phyloP scores from a whole-genome alignment of 2,329 filamentous ascomycete species.

The Botrytis medusae region DNA sequence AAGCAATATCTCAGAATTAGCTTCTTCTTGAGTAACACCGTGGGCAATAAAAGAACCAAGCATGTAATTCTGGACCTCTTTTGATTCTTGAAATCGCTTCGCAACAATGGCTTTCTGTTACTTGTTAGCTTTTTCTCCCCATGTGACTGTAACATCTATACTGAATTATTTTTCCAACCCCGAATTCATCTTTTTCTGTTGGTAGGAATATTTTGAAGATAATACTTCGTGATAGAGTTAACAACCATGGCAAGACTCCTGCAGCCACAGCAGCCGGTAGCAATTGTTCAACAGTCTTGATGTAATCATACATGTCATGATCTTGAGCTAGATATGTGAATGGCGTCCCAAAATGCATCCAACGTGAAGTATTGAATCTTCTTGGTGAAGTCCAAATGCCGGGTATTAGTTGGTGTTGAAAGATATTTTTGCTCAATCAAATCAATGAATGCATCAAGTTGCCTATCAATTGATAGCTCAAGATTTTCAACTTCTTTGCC shows the following conservation, averaged over 20 bases:
- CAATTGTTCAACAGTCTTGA: constrained; percentile 45
- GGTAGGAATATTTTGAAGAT: constrained; percentile 46
- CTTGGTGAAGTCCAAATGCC: constrained; percentile 50
- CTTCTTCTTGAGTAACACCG: constrained; percentile 30
- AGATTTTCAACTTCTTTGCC: constrained; percentile 51
- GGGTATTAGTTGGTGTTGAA: constrained; percentile 41
- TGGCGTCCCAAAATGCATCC: constrained; percentile 51
- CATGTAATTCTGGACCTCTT: constrained; percentile 52
- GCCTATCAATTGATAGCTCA: constrained; percentile 50
- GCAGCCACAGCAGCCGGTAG: constrained; percentile 48
- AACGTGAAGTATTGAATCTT: constrained; percentile 56
- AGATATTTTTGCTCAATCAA: constrained; percentile 37
- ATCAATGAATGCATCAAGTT: constrained; percentile 23
- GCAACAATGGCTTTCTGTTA: constrained; percentile 43
- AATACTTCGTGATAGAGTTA: constrained; percentile 44
- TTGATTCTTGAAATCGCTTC: constrained; percentile 47
- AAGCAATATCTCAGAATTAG: constrained; percentile 26
- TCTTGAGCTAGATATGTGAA: constrained; percentile 53
- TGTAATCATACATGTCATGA: constrained; percentile 50
- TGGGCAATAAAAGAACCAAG: constrained; percentile 47
- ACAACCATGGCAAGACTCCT: constrained; percentile 45
- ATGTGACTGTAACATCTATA: constrained; percentile 32
- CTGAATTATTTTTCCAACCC: constrained; percentile 48
- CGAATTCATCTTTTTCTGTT: constrained; percentile 42
- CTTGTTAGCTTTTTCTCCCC: constrained; percentile 17